Conservation (phyloP, 75 land plant genomes). For the Pinus taeda region DNA sequence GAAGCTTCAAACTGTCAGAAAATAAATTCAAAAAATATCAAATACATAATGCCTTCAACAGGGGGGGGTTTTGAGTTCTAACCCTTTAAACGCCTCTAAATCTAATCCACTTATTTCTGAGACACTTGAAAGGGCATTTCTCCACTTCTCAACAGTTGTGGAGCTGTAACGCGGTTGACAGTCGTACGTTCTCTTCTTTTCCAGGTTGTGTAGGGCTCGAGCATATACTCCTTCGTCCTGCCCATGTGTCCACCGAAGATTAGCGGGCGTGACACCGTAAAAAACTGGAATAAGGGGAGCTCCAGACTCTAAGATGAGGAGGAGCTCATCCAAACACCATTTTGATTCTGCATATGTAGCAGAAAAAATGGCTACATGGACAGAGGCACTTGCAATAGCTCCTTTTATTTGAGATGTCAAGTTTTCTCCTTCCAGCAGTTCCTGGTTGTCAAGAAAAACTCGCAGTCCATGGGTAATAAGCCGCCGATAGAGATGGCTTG, state of each 20-base stretch:
- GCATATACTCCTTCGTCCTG: not conserved
- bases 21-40: too few relatives aligned
- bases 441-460: too few relatives aligned
- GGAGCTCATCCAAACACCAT: not conserved
- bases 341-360: not conserved
- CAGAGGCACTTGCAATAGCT: not conserved
- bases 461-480: too few relatives aligned
- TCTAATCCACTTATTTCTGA: too few relatives aligned
- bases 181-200: not conserved
- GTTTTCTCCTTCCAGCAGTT: too few relatives aligned
- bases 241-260: not conserved
- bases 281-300: not conserved
- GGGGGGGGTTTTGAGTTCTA: too few relatives aligned
- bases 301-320: not conserved
- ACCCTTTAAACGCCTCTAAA: too few relatives aligned
- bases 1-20: too few relatives aligned
- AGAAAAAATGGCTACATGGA: not conserved
- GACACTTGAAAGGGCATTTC: not conserved
- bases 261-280: not conserved
- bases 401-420: too few relatives aligned
- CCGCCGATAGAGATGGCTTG: too few relatives aligned
- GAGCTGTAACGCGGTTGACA: not conserved
- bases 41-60: too few relatives aligned
- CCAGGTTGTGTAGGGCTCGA: not conserved
- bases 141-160: not conserved